Evolutionary conservation across 805 yeast genomes (phyloP).

Genomic region (Naumovozyma castellii): DNA sequence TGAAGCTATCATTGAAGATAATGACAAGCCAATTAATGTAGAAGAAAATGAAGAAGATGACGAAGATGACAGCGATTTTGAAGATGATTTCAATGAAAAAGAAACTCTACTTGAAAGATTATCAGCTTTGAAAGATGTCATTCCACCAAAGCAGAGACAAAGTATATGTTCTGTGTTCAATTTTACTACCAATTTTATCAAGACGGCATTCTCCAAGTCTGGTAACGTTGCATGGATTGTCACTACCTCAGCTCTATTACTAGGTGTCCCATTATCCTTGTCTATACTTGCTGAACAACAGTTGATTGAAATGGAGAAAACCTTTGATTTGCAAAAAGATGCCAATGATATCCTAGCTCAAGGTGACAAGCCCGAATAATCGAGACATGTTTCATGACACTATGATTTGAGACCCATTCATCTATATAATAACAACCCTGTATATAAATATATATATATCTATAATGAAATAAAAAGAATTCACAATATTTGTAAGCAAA

Average conservation of each 20-base stretch:
- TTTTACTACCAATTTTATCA: slow-evolving; percentile 33
- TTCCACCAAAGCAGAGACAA: slow-evolving; percentile 79
- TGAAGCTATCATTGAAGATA: slow-evolving; percentile 50
- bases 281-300: slow-evolving; percentile 90
- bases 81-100: slow-evolving; percentile 63
- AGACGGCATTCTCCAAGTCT: slow-evolving; percentile 43
- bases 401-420: not conserved
- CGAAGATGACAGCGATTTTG: slow-evolving; percentile 43
- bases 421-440: slow-evolving; percentile 1
- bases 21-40: slow-evolving; percentile 31
- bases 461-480: not conserved
- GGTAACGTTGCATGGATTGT: slow-evolving; percentile 80
- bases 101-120: slow-evolving; percentile 85
- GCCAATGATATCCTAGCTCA: slow-evolving; percentile 68
- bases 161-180: slow-evolving; percentile 29
- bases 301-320: slow-evolving; percentile 87
- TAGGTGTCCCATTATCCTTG: slow-evolving; percentile 88
- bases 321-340: slow-evolving; percentile 71
- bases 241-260: slow-evolving; percentile 70
- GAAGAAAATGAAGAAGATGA: slow-evolving; percentile 35
- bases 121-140: slow-evolving; percentile 81
- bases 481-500: no score
- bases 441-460: slow-evolving; percentile 2
- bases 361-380: slow-evolving; percentile 38
- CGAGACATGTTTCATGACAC: not conserved